Evolutionary conservation across 257 asterid genomes (phyloP).

Genomic region (Solanum arcanum): DNA sequence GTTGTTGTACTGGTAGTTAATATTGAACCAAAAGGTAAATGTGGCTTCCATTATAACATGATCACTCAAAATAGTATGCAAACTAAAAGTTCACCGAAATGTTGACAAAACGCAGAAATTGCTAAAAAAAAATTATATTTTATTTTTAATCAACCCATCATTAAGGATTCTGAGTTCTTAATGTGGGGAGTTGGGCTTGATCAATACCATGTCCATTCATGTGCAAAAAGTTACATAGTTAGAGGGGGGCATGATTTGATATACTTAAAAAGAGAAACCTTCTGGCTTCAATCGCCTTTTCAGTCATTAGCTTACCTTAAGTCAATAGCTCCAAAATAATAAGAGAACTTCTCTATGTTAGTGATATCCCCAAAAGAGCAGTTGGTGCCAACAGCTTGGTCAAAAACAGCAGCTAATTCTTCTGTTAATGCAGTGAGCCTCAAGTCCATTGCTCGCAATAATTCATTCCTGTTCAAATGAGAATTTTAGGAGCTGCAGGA

Average conservation of each 20-base stretch:
- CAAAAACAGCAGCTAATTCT: constrained; percentile 56
- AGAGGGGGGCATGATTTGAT: neutral
- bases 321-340: constrained; percentile 64
- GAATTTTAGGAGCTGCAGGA: constrained; percentile 5
- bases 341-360: constrained; percentile 50
- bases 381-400: constrained; percentile 43
- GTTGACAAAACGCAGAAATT: neutral
- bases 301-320: constrained; percentile 42
- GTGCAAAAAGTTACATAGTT: neutral
- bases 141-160: neutral
- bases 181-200: neutral
- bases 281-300: neutral
- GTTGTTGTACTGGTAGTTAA: neutral
- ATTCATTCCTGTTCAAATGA: constrained; percentile 58
- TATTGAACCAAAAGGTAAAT: neutral
- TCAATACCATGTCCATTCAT: neutral
- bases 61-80: neutral
- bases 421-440: constrained; percentile 59
- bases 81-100: neutral
- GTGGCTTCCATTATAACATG: neutral
- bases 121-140: neutral
- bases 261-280: neutral
- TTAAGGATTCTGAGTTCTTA: neutral
- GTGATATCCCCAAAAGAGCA: constrained; percentile 45
- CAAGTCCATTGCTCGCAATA: constrained; percentile 78